phyloP scores from a whole-genome alignment of 371 early-diverging fungal genomes.

The Scutellospora calospora region DNA sequence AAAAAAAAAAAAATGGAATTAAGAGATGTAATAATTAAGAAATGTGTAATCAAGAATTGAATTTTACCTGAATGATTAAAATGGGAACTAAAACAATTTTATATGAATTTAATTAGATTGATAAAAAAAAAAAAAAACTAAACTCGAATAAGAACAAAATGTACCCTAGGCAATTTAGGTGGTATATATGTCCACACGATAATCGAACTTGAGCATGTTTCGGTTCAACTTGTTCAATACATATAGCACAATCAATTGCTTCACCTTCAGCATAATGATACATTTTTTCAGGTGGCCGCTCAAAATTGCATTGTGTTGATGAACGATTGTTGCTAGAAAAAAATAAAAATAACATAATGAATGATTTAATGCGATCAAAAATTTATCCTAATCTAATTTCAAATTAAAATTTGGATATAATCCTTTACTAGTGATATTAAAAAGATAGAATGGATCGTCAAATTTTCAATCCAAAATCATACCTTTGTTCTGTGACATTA shows the following conservation, averaged over 20 bases:
- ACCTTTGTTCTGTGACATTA: constrained; percentile 11
- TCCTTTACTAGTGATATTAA: no score
- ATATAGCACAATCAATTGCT: constrained; percentile 27
- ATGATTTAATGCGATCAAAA: no score
- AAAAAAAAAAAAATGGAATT: no score
- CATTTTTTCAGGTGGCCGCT: constrained; percentile 20
- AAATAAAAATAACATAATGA: no score
- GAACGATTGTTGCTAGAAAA: not conserved
- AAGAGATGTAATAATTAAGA: no score
- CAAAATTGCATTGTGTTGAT: not conserved
- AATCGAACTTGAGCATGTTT: constrained; percentile 33
- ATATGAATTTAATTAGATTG: not conserved
- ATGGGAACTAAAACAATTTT: constrained; percentile 11
- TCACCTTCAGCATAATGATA: constrained; percentile 37
- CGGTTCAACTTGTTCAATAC: constrained; percentile 28
- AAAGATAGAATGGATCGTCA: not conserved
- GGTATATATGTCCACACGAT: constrained; percentile 34
- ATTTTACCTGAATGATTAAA: constrained; percentile 27
- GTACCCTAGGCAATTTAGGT: constrained; percentile 27
- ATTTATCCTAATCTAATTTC: no score
- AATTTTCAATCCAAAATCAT: not conserved
- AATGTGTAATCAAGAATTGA: no score
- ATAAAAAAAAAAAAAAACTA: not conserved
- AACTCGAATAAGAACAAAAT: not conserved
- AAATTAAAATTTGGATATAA: no score